Evolutionary conservation across 306 rosid genomes (phyloP), one percentile per base, ranked within the genome.

Genomic region (Psophocarpus tetragonolobus): DNA sequence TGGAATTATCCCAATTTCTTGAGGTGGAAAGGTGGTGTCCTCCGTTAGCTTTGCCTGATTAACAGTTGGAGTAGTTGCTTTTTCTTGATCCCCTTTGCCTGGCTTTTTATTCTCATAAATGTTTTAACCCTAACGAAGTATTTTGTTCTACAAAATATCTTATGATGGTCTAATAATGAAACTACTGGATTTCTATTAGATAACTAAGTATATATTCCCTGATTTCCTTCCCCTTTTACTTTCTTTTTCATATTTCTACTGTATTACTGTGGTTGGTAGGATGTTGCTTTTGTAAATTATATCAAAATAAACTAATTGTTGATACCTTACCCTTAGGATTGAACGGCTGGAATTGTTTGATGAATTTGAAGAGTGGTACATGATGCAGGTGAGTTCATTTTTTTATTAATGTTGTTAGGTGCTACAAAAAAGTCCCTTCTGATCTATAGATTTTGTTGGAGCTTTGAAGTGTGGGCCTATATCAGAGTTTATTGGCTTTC

Each of bases 361-460:
- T 81, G 97, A 95, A 89, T 95, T 95, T 81, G 99, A 94, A 84
- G 98, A 95, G 85, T 95, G 97, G 97, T 84, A 95, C 89, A 92
- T 95, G 99, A 95, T 95, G 99, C 99, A 95, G 96, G 97, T 89
- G 86, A 91, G 90, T 84, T 76, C 62, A 58, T 74, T 66, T 63
- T 60, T 61, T 71, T 47, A 39, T 75, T 68, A 45, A 50, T 77
- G 24, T 70, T 68, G 13, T 78, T 39, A 29, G 67, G 80, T 71
- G 61, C 65, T 62, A 68, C 60, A 15, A 24, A 24, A 63, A 74
- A 18, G 75, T 50, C 58, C 44, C 54, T 58, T 73, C 15, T 76
- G 58, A 77, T 54, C 2, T 48, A 24, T 30, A 53, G 33, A 67
- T 60, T 58, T 68, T 72, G 18, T 48, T 64, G 73, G 77, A 81